Evolutionary conservation across 371 early-diverging fungal genomes (phyloP), one percentile per base, ranked within the genome.

Genomic region (Lichtheimia ramosa): DNA sequence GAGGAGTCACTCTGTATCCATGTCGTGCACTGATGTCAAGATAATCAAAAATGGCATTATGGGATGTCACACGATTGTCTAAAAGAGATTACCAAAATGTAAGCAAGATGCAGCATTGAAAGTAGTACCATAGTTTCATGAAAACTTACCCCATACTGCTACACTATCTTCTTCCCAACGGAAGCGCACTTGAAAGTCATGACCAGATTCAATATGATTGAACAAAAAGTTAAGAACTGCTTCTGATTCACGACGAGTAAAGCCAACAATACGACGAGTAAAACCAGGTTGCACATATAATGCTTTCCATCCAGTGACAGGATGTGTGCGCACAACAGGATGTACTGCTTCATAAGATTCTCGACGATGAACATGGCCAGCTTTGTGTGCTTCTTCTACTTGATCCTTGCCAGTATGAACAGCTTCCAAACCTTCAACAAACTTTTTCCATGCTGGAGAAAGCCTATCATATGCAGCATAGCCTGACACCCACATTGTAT

Each of bases 231-330:
- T 70, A 46, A 89, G 61, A 13, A 89, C 61, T 34, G 78, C 65
- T 48, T 84, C 82, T 15, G 84, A 83, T 61, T 88, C 89, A 54
- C 73, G 66, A 21, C 71, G 64, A n/a, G 70, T 65, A 12, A 89
- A 50, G 8, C 77, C 79, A 34, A 79, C 73, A 67, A 89, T 88
- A 51, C 73, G 71, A 5, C 79, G 77, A 5, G 88, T 87, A 64
- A 87, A 88, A 43, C 70, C 82, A 14, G 77, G 81, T 57, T 85
- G 83, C 43, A 84, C 82, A 54, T 63, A 89, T 43, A 89, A 70
- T 6, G 83, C 61, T 61, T 87, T 88, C 81, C 83, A 81, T 20
- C 83, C 82, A n/a, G 89, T 88, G 25, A 89, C 84, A 23, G 88
- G 88, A 64, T 89, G 84, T 14, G 87, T 54, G 48, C 89, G 83